Conservation (phyloP, 768 basidiomycete genomes). For the Pilatotrama ljubarskyi region DNA sequence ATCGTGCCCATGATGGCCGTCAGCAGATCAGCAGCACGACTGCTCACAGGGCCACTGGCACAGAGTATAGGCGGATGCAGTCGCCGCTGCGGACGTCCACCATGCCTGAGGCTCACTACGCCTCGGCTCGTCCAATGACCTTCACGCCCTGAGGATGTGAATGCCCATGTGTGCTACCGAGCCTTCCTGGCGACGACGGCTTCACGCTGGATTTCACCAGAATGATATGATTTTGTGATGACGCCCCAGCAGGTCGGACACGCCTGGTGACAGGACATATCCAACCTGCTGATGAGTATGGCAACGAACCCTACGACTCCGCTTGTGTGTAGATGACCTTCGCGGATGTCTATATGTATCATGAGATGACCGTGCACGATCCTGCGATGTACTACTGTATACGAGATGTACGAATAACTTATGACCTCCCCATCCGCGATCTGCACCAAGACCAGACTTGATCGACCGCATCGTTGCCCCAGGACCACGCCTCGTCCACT, state of each 20-base stretch:
- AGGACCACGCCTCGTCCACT: conserved; percentile 28
- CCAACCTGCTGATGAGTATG: neutral
- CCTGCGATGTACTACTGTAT: conserved; percentile 5
- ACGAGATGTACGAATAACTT: conserved; percentile 11
- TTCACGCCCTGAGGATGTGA: neutral
- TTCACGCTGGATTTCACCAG: too few species aligned
- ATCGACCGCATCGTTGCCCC: conserved; percentile 19
- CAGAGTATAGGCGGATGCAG: neutral
- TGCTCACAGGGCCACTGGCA: too few species aligned
- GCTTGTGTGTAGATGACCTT: neutral
- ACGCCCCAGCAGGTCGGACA: neutral
- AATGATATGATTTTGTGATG: too few species aligned
- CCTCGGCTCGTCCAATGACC: neutral
- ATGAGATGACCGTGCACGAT: neutral
- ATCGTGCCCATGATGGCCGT: too few species aligned
- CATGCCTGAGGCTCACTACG: neutral
- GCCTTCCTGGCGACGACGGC: too few species aligned
- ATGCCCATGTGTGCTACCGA: neutral
- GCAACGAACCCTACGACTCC: neutral
- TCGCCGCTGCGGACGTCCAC: neutral
- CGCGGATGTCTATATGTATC: neutral
- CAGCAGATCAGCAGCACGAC: too few species aligned
- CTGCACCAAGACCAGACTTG: conserved; percentile 11
- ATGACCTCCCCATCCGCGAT: conserved; percentile 16
- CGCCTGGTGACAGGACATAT: neutral